phyloP scores from a whole-genome alignment of 768 basidiomycete genomes.

The Boletus reticulatus region DNA sequence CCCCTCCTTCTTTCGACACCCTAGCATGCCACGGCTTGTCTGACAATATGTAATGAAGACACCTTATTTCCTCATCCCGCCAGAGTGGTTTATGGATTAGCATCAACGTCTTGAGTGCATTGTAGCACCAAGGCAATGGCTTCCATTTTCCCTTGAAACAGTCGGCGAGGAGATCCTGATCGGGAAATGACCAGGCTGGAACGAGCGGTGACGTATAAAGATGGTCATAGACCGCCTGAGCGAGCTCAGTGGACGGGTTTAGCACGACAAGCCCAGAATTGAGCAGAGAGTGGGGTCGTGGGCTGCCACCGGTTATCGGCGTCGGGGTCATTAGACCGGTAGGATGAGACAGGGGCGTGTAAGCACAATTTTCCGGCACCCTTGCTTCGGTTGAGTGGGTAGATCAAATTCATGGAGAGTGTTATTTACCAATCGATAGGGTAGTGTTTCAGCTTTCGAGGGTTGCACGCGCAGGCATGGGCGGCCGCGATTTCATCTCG shows the following conservation, averaged over 20 bases:
- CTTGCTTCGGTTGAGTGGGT: slow-evolving; percentile 39
- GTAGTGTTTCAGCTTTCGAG: slow-evolving; percentile 79
- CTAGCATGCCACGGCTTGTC: slow-evolving; percentile 85
- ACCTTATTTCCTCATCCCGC: slow-evolving; percentile 82
- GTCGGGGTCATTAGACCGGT: slow-evolving; percentile 47
- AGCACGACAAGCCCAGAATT: slow-evolving; percentile 91
- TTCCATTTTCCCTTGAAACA: slow-evolving; percentile 79
- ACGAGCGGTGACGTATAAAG: slow-evolving; percentile 48
- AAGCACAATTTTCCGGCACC: slow-evolving; percentile 90
- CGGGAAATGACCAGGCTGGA: slow-evolving; percentile 68
- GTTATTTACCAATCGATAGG: slow-evolving; percentile 75
- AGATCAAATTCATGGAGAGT: background rate
- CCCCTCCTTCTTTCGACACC: slow-evolving; percentile 37
- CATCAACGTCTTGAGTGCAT: slow-evolving; percentile 87
- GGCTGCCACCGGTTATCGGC: slow-evolving; percentile 41
- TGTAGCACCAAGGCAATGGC: slow-evolving; percentile 84
- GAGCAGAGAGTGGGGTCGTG: slow-evolving; percentile 77
- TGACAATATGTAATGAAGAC: slow-evolving; percentile 81
- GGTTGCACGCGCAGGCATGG: slow-evolving; percentile 95
- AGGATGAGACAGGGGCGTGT: slow-evolving; percentile 52
- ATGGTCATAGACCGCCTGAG: slow-evolving; percentile 49
- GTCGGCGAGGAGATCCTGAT: slow-evolving; percentile 87
- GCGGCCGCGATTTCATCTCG: slow-evolving; percentile 79
- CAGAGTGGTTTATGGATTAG: slow-evolving; percentile 71
- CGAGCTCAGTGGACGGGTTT: slow-evolving; percentile 61